A percentile compares a stretch with the other conserved stretches of the same genome.
These are phyloP conservation scores for Drosera capensis DNA, from an alignment of 148 eudicot genomes.

Conservation along the genomic window DNA sequence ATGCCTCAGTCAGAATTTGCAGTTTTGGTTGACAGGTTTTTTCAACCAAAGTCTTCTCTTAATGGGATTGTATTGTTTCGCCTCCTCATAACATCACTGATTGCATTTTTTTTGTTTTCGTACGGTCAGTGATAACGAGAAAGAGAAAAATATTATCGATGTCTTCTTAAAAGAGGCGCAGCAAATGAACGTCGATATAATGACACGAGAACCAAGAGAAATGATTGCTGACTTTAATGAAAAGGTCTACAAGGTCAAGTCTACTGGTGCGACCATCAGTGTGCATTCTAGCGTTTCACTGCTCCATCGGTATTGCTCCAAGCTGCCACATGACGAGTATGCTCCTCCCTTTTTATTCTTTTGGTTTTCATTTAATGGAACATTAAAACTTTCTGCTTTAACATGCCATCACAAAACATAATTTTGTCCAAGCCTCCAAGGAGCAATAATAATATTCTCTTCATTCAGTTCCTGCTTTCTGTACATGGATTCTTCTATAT, in stretches of 20 bases:
- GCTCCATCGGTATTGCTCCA: conserved; percentile 83
- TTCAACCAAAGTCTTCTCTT: conserved; percentile 7
- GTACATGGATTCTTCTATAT: no score
- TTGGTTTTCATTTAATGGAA: conserved; percentile 2
- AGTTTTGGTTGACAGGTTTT: conserved; percentile 79
- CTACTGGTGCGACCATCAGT: conserved; percentile 93
- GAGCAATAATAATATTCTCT: no score
- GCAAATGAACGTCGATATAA: conserved; percentile 67
- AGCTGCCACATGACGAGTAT: conserved; percentile 96
- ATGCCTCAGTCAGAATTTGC: conserved; percentile 94
- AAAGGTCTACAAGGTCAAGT: conserved; percentile 50
- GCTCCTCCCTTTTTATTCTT: no score
- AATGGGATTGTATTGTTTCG: conserved; percentile 1
- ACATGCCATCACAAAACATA: no score
- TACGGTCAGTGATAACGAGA: conserved; percentile 50
- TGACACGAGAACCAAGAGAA: conserved; percentile 23
- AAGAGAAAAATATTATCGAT: conserved; percentile 44
- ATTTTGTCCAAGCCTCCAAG: no score
- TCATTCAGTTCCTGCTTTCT: no score
- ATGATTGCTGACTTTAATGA: conserved; percentile 23
- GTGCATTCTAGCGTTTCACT: conserved; percentile 49
- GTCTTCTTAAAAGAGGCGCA: conserved; percentile 51
- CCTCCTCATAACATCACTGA: neutral
- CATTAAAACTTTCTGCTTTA: no score
- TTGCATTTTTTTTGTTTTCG: conserved; percentile 4